A percentile compares a stretch with the other conserved stretches of the same genome.
Conservation (phyloP, 495 filamentous ascomycete genomes). For the Hyaloscypha hepaticicola region DNA sequence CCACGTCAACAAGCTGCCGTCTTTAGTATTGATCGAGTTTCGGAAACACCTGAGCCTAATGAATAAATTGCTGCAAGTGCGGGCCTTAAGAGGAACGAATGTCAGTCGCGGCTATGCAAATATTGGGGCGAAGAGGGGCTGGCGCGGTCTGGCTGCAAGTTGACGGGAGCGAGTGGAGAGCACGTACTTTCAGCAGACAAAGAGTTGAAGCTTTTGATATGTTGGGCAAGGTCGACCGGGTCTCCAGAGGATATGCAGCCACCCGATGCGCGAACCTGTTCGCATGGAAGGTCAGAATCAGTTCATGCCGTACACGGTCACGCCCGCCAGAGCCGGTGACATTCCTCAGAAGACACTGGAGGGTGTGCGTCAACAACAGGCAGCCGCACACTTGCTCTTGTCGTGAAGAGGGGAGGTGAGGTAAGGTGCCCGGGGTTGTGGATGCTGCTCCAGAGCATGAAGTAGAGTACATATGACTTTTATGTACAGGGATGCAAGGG, state of each 20-base stretch:
- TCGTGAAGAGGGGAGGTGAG: background rate
- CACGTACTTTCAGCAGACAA: conserved; percentile 27
- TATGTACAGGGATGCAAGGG: conserved; percentile 28
- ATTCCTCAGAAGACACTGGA: conserved; percentile 14
- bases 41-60: conserved; percentile 30
- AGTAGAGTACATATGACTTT: conserved; percentile 20
- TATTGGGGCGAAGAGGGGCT: conserved; percentile 10
- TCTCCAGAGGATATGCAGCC: conserved; percentile 32
- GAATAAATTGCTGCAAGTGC: conserved; percentile 17
- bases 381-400: conserved; percentile 3
- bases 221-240: conserved; percentile 21
- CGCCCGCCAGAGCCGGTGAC: conserved; percentile 30
- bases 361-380: conserved; percentile 8
- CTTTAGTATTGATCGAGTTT: conserved; percentile 27
- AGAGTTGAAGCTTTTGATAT: conserved; percentile 31
- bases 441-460: conserved; percentile 3
- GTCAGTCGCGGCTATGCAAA: conserved; percentile 15
- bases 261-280: conserved; percentile 31
- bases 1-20: conserved; percentile 23
- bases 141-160: background rate
- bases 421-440: conserved; percentile 17
- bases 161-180: conserved; percentile 3
- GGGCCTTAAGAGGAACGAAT: conserved; percentile 8
- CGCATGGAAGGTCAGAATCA: conserved; percentile 23
- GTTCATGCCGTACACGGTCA: conserved; percentile 27